Evolutionary conservation across 768 basidiomycete genomes (phyloP), one percentile per base, ranked within the genome.

Genomic region (Lactarius sp.): DNA sequence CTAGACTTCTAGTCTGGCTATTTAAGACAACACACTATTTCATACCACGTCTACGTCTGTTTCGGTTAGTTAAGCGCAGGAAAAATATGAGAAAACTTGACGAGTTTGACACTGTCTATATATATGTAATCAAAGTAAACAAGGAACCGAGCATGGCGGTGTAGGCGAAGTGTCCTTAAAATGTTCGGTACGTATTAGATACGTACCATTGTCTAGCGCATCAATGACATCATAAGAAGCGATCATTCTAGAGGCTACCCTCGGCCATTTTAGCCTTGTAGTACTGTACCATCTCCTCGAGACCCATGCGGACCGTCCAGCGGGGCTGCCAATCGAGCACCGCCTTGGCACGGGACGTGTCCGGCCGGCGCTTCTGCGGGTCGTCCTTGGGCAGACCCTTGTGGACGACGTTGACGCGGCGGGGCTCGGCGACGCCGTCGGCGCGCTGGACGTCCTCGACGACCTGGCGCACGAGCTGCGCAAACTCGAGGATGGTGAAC

Each of bases 401-500:
- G 71, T 93, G 84, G 50, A 92, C 77, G 70, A 94, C 85, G 56
- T 88, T 71, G 65, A 87, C 84, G 62, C 80, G 81, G 27, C 79
- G 77, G 10, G 74, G 66, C 44, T 72, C 79, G 61, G 78, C 75
- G 55, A 80, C 74, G 51, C 88, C 88, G 69, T 93, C 92, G 69
- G 94, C 88, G 68, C 82, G 81, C 75, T 98, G 92, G 16, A 99
- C 92, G 77, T 92, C 89, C 75, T 90, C 89, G 52, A 98, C 97
- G 62, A 94, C 86, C 55, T 95, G 90, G 60, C 93, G 84, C 59
- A 99, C 94, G 65, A 93, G 83, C 72, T 89, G 84, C 10, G 97
- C 97, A 74, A 98, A 98, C 66, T 96, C 88, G 55, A 87, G 85
- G 70, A 99, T 96, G 50, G 92, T 94, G 75, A 94, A 97, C 79